Evolutionary conservation across 345 rosid genomes (phyloP).

Genomic region (Excoecaria cochinchinensis): DNA sequence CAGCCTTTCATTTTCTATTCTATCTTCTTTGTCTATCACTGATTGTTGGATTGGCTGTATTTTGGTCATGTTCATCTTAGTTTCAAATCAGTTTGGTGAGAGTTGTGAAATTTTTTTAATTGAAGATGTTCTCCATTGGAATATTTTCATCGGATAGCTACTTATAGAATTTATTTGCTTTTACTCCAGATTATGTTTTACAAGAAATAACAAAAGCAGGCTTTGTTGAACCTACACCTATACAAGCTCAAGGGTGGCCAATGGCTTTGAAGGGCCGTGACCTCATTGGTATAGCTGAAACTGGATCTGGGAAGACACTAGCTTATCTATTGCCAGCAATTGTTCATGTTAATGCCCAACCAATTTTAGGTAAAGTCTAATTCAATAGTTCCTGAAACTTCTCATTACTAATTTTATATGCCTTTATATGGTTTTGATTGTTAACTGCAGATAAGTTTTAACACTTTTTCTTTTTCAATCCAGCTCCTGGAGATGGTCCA

Average conservation of each 20-base stretch:
- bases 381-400: conserved; percentile 5
- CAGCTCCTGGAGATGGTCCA: conserved; percentile 98
- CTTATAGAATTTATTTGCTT: conserved; percentile 17
- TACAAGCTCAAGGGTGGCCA: conserved; percentile 99
- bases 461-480: conserved; percentile 12
- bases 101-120: background rate
- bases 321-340: conserved; percentile 94
- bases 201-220: conserved; percentile 95
- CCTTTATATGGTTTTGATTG: conserved; percentile 3
- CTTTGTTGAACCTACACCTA: conserved; percentile 90
- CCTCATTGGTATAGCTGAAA: conserved; percentile 96
- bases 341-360: conserved; percentile 98
- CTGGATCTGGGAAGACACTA: conserved; percentile 97
- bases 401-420: background rate
- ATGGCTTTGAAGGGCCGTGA: conserved; percentile 99
- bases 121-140: background rate
- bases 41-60: background rate
- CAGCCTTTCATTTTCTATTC: too few species aligned
- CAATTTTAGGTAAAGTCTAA: conserved; percentile 62
- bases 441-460: conserved; percentile 1
- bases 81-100: background rate
- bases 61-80: background rate
- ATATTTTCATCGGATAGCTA: background rate
- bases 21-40: too few species aligned
- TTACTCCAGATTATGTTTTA: conserved; percentile 76